Conservation (phyloP, 768 basidiomycete genomes). For the Phanerochaete sordida region DNA sequence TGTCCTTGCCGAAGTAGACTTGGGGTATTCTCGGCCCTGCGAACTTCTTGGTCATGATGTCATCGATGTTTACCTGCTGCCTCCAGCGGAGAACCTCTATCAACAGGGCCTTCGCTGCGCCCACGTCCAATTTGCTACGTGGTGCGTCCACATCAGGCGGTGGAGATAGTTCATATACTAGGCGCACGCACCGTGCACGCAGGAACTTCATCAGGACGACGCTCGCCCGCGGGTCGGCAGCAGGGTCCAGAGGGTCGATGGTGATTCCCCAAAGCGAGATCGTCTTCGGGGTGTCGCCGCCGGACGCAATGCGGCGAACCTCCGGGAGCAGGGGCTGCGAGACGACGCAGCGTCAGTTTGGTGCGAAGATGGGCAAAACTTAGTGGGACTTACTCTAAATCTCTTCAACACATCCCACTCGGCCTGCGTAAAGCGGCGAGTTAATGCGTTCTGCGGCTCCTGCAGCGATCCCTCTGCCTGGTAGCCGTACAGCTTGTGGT, state of each 20-base stretch:
- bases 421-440: conserved; percentile 59
- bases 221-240: conserved; percentile 58
- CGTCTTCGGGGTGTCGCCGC: conserved; percentile 49
- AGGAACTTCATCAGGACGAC: conserved; percentile 81
- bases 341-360: too few species aligned
- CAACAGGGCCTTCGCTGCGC: conserved; percentile 59
- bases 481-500: too few species aligned
- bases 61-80: conserved; percentile 57
- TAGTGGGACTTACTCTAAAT: conserved; percentile 49
- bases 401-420: conserved; percentile 71
- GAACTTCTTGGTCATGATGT: too few species aligned
- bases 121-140: conserved; percentile 46
- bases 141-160: background rate
- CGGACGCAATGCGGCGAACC: conserved; percentile 53
- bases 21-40: too few species aligned
- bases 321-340: conserved; percentile 40
- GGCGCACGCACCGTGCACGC: background rate
- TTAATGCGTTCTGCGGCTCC: conserved; percentile 73
- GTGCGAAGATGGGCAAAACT: background rate
- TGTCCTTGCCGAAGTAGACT: too few species aligned
- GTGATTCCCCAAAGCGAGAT: conserved; percentile 69
- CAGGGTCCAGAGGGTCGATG: conserved; percentile 54
- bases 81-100: conserved; percentile 70
- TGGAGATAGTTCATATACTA: background rate
- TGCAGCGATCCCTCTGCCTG: too few species aligned